Evolutionary conservation across 2,329 filamentous ascomycete genomes (phyloP).

Genomic region (Lachnellula suecica): DNA sequence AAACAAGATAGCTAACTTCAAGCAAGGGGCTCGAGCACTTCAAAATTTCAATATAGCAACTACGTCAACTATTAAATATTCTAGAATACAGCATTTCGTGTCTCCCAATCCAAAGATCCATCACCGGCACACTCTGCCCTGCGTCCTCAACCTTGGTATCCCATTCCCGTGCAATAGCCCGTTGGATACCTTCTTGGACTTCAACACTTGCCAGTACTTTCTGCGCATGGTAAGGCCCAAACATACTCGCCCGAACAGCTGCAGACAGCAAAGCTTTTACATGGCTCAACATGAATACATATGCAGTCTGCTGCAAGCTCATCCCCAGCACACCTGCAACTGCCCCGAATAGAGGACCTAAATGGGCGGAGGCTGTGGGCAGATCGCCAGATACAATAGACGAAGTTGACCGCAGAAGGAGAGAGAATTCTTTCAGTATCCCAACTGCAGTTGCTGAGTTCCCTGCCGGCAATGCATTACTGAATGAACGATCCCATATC

Average conservation of each 20-base stretch:
- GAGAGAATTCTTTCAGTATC: slow-evolving; percentile 27
- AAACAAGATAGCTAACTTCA: too few species aligned
- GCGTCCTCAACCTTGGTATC: slow-evolving; percentile 60
- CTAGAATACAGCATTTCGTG: slow-evolving; percentile 82
- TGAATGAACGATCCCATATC: slow-evolving; percentile 74
- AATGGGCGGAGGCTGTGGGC: slow-evolving; percentile 58
- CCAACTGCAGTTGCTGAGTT: slow-evolving; percentile 23
- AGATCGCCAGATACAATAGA: slow-evolving; percentile 23
- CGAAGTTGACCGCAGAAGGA: slow-evolving; percentile 23
- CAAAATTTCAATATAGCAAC: background rate
- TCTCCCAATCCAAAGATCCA: slow-evolving; percentile 81
- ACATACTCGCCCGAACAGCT: slow-evolving; percentile 72
- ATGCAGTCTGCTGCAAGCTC: slow-evolving; percentile 61
- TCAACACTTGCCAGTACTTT: slow-evolving; percentile 62
- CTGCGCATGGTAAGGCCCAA: slow-evolving; percentile 81
- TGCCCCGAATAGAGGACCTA: slow-evolving; percentile 70
- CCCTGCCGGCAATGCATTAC: slow-evolving; percentile 34
- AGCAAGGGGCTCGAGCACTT: background rate
- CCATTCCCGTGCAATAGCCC: slow-evolving; percentile 61
- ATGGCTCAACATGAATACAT: slow-evolving; percentile 75
- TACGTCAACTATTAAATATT: slow-evolving; percentile 74
- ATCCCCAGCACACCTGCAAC: slow-evolving; percentile 63
- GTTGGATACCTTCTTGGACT: slow-evolving; percentile 57
- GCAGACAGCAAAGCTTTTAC: slow-evolving; percentile 75
- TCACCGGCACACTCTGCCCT: slow-evolving; percentile 71